Evolutionary conservation across 805 yeast genomes (phyloP).

Genomic region (Yamadazyma nakazawae): DNA sequence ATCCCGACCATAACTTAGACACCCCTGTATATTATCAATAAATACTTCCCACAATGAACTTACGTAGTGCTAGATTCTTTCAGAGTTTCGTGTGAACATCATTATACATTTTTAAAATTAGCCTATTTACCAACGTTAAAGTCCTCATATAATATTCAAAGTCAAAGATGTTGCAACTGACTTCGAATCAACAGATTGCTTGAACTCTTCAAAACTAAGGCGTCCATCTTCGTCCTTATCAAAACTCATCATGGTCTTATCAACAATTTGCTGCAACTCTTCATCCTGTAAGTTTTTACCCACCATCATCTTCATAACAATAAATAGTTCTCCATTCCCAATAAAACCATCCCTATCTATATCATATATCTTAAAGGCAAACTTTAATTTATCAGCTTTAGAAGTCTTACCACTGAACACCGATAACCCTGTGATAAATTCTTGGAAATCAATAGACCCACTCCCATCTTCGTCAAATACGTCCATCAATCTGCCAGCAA

Average conservation of each 20-base stretch:
- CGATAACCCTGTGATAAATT: conserved; percentile 81
- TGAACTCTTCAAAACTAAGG: conserved; percentile 83
- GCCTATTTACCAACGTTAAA: not conserved
- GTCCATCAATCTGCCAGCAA: conserved; percentile 86
- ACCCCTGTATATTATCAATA: no score
- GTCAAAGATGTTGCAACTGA: conserved; percentile 61
- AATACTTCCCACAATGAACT: no score
- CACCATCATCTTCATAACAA: conserved; percentile 95
- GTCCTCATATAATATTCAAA: conserved; percentile 39
- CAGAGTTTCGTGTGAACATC: not conserved
- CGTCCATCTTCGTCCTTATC: conserved; percentile 86
- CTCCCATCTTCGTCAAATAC: conserved; percentile 91
- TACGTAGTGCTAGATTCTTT: no score
- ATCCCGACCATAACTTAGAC: not conserved
- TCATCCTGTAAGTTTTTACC: conserved; percentile 83
- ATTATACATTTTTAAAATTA: not conserved
- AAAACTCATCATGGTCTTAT: conserved; percentile 91
- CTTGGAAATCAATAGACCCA: conserved; percentile 94
- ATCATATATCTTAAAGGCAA: conserved; percentile 92
- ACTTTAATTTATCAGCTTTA: conserved; percentile 74
- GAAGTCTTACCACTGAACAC: conserved; percentile 84
- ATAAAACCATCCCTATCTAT: conserved; percentile 93
- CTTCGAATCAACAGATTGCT: conserved; percentile 57
- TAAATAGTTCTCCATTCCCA: conserved; percentile 90
- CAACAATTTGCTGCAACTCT: conserved; percentile 95